Conservation (phyloP, 495 filamentous ascomycete genomes). For the Endocarpon pusillum region DNA sequence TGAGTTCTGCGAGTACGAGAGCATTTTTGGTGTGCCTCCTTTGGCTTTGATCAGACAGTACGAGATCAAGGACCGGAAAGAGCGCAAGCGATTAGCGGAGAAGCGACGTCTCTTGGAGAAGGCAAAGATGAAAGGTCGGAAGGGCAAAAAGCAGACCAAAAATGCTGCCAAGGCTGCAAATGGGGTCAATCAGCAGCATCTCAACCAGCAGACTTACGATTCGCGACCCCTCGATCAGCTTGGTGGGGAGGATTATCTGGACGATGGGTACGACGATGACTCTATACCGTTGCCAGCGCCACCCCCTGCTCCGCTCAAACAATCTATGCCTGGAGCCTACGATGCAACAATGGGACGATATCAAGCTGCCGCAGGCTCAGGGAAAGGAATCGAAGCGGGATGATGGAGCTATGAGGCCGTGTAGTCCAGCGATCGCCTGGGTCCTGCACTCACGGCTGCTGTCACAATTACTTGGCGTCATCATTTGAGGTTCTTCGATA, state of each 20-base stretch:
- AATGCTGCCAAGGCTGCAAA: slow-evolving; percentile 41
- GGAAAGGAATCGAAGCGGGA: too few species aligned
- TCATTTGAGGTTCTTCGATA: too few species aligned
- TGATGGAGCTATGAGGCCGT: too few species aligned
- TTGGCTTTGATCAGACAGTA: slow-evolving; percentile 78
- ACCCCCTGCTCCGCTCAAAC: slow-evolving; percentile 18
- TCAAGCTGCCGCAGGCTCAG: too few species aligned
- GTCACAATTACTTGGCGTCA: too few species aligned
- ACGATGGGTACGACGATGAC: slow-evolving; percentile 39
- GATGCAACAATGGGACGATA: too few species aligned
- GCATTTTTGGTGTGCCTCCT: slow-evolving; percentile 68
- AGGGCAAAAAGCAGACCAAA: slow-evolving; percentile 55
- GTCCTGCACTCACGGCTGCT: too few species aligned
- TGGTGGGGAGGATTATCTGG: slow-evolving; percentile 36
- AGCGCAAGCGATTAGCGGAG: slow-evolving; percentile 65
- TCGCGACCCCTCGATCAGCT: slow-evolving; percentile 25
- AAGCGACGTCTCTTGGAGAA: slow-evolving; percentile 77
- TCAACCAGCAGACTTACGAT: slow-evolving; percentile 30
- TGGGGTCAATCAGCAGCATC: slow-evolving; percentile 11
- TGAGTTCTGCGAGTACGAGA: slow-evolving; percentile 80
- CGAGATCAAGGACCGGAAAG: slow-evolving; percentile 81
- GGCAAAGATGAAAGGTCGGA: slow-evolving; percentile 85
- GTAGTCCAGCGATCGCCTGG: too few species aligned
- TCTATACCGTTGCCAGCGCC: slow-evolving; percentile 17
- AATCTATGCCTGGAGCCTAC: slow-evolving; percentile 14